Evolutionary conservation across 2,329 filamentous ascomycete genomes (phyloP).

Genomic region (Colletotrichum siamense): DNA sequence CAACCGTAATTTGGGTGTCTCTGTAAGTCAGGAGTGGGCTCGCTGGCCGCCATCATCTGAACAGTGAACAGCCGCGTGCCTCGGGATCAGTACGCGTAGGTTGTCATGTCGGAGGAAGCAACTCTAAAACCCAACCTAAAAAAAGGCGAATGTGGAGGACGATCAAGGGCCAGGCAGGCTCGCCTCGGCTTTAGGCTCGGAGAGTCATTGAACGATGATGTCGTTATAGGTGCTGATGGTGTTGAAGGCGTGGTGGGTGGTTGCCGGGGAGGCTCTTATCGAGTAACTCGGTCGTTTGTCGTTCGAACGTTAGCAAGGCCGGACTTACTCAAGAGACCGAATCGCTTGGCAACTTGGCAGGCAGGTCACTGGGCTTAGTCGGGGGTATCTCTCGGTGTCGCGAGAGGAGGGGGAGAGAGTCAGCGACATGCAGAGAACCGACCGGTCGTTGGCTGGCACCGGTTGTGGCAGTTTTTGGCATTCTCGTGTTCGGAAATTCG

Average conservation of each 20-base stretch:
- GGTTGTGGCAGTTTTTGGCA: not conserved
- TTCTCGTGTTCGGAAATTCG: not conserved
- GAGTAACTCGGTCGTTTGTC: not conserved
- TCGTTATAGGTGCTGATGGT: not conserved
- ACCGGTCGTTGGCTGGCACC: not conserved
- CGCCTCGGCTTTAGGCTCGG: not conserved
- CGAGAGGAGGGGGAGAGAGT: not conserved
- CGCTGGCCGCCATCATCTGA: conserved; percentile 11
- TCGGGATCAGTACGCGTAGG: not conserved
- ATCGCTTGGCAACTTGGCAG: not conserved
- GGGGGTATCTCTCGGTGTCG: not conserved
- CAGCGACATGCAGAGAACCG: not conserved
- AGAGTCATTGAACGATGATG: not conserved
- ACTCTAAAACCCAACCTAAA: conserved; percentile 4
- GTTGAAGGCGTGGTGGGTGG: not conserved
- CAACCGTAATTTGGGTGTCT: not conserved
- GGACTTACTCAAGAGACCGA: not conserved
- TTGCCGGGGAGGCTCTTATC: not conserved
- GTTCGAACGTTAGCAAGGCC: not conserved
- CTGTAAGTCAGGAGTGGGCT: not conserved
- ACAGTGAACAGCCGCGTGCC: conserved; percentile 9
- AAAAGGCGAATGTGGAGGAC: not conserved
- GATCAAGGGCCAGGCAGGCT: not conserved
- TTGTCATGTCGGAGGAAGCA: conserved; percentile 15
- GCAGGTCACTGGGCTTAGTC: not conserved